Percentiles rank a stretch among this genome's conserved stretches.
phyloP scores from a whole-genome alignment of 2,329 filamentous ascomycete genomes.

The Piedraia hortae region DNA sequence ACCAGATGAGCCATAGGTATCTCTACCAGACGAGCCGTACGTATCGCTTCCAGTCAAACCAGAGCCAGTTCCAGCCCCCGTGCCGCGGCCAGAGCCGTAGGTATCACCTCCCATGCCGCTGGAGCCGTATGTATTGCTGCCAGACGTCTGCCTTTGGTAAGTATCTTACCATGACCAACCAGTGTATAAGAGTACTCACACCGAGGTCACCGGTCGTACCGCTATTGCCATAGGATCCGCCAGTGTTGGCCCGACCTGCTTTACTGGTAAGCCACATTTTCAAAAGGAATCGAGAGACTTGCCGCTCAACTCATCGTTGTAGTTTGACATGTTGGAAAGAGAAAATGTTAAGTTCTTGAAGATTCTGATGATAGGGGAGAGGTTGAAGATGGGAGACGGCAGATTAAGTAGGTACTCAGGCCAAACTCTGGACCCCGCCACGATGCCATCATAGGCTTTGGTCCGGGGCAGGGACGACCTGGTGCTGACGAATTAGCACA shows the following conservation, averaged over 20 bases:
- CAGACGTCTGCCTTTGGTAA: not conserved
- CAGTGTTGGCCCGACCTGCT: conserved; percentile 1
- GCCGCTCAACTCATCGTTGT: conserved; percentile 2
- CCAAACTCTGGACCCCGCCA: too few relatives aligned
- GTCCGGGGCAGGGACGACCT: too few relatives aligned
- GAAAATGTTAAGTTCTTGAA: not conserved
- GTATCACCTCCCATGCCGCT: conserved; percentile 1
- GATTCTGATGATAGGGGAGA: not conserved
- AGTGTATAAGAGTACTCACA: conserved; percentile 3
- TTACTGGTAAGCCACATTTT: not conserved
- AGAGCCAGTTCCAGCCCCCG: not conserved
- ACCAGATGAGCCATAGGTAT: not conserved
- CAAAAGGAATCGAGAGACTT: not conserved
- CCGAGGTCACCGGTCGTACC: conserved; percentile 3
- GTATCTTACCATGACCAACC: conserved; percentile 1
- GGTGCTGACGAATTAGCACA: too few relatives aligned
- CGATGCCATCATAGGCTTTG: too few relatives aligned
- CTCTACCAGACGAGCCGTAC: too few relatives aligned
- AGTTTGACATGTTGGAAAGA: conserved; percentile 4
- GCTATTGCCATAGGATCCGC: conserved; percentile 2
- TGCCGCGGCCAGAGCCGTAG: conserved; percentile 1
- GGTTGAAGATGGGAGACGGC: not conserved
- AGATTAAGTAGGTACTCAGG: too few relatives aligned
- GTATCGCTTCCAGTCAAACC: conserved; percentile 1
- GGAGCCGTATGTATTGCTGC: conserved; percentile 3